Percentiles rank a stretch among this genome's conserved stretches.
phyloP scores from a whole-genome alignment of 2,329 filamentous ascomycete species.

The Knoxdaviesia proteae region DNA sequence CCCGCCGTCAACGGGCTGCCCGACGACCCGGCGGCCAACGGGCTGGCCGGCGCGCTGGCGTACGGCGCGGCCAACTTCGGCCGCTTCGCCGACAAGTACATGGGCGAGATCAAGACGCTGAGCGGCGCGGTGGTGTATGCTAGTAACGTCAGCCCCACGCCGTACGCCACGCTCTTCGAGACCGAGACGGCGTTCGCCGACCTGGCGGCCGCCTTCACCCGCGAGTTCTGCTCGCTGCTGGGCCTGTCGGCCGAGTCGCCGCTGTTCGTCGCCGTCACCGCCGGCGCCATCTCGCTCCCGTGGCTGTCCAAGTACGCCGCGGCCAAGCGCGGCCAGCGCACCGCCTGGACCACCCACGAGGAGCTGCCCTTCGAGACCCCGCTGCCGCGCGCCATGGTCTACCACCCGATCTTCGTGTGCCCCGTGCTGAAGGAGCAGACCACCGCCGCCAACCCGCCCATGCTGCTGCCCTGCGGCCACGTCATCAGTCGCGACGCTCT shows the following conservation, averaged over 20 bases:
- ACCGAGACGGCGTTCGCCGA: constrained; percentile 61
- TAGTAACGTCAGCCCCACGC: constrained; percentile 52
- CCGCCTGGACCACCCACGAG: constrained; percentile 83
- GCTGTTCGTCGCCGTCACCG: constrained; percentile 79
- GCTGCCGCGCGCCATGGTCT: constrained; percentile 40
- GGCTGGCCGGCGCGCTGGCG: constrained; percentile 41
- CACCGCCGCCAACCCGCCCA: constrained; percentile 78
- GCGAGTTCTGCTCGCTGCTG: constrained; percentile 83
- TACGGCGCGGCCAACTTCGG: constrained; percentile 62
- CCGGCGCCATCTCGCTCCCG: constrained; percentile 77
- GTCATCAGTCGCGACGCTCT: constrained; percentile 76
- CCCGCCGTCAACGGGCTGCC: constrained; percentile 30
- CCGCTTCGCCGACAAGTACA: constrained; percentile 53
- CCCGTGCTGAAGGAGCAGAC: constrained; percentile 93
- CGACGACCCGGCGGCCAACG: constrained; percentile 26
- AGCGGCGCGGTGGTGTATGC: constrained; percentile 63
- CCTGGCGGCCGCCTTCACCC: constrained; percentile 68
- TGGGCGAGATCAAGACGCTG: constrained; percentile 62
- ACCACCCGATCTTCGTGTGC: constrained; percentile 95
- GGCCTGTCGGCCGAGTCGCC: constrained; percentile 81
- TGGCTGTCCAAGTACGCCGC: constrained; percentile 72
- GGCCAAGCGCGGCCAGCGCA: constrained; percentile 73
- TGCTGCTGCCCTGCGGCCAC: constrained; percentile 93
- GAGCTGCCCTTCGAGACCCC: constrained; percentile 67
- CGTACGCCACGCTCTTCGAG: constrained; percentile 62